A percentile compares a stretch with the other conserved stretches of the same genome.
Conservation (phyloP, 345 rosid genomes). For the Nephelium lappaceum region DNA sequence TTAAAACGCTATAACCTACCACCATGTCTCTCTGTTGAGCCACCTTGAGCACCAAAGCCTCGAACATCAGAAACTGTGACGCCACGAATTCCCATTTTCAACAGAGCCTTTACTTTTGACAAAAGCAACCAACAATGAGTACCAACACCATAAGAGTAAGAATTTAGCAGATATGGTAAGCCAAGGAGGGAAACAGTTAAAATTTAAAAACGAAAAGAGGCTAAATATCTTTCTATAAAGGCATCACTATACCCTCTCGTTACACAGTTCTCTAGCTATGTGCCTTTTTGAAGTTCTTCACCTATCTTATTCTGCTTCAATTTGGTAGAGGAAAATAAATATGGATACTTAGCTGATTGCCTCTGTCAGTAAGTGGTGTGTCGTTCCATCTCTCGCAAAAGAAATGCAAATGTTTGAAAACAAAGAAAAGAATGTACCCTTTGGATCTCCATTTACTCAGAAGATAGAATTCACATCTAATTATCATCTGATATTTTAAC, state of each 20-base stretch:
- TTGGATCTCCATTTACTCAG: background rate
- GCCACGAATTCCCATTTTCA: constrained; percentile 84
- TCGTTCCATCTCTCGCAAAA: background rate
- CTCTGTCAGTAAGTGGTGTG: too few species aligned
- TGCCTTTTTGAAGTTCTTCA: background rate
- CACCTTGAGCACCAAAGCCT: constrained; percentile 92
- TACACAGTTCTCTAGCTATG: background rate
- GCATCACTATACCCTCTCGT: background rate
- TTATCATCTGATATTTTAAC: background rate
- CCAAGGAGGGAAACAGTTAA: constrained; percentile 5
- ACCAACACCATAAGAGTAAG: background rate
- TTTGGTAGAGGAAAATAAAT: background rate
- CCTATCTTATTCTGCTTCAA: constrained; percentile 1
- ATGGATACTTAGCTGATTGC: background rate
- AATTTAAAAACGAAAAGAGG: background rate
- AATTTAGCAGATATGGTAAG: background rate
- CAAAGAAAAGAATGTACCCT: background rate
- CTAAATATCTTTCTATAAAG: background rate
- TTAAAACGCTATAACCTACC: constrained; percentile 46
- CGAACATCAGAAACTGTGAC: constrained; percentile 89
- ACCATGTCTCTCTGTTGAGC: constrained; percentile 81
- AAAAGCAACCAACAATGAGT: constrained; percentile 19
- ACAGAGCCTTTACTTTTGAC: constrained; percentile 50
- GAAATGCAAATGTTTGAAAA: background rate
- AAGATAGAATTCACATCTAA: background rate